Evolutionary conservation across 257 asterid genomes (phyloP), one percentile per base, ranked within the genome.

Genomic region (Solanum gracilifrons): DNA sequence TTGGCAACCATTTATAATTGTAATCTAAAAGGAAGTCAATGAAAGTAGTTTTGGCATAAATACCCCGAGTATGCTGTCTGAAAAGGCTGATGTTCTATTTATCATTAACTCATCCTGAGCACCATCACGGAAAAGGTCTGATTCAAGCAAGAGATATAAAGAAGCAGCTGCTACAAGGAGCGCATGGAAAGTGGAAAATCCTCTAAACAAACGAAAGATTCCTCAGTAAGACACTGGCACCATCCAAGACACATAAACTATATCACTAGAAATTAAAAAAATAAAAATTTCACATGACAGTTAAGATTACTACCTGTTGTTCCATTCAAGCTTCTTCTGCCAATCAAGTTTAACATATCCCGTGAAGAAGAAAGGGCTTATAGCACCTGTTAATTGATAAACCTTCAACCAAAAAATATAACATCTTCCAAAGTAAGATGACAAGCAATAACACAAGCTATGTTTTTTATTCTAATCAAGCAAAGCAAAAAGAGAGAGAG

Each of bases 171-270:
- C 93, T 74, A 90, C 98, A 41, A 94, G 85, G 85, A 97, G 74
- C 31, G 99, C 97, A 72, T 97, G 99, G 90, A 95, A 93, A 84
- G 98, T 95, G 86, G 99, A 97, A 93, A 97, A 95, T 1, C 98
- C 98, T 92, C 99, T 97, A 95, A 88, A 60, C 23, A 82, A 29
- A 21, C 43, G 39, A 89, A 60, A 35, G 58, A 84, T 37, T 69
- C 36, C 58, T 48, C 33, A 77, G 35, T 86, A 68, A 86, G 84
- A 72, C 33, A 58, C 82, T 68, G 86, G 18, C 87, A 76, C 58
- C 82, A 85, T 37, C 89, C 86, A 9, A 82, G 69, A 62, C 10
- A 15, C 27, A 71, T 43, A 55, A 43, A 16, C 77, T 73, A 75
- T 35, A 85, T 69, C 74, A 21, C 10, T 25, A 82, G 27, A 41